Evolutionary conservation across 306 rosid species (phyloP), one percentile per base, ranked within the genome.

Genomic region (Leucaena leucocephala): DNA sequence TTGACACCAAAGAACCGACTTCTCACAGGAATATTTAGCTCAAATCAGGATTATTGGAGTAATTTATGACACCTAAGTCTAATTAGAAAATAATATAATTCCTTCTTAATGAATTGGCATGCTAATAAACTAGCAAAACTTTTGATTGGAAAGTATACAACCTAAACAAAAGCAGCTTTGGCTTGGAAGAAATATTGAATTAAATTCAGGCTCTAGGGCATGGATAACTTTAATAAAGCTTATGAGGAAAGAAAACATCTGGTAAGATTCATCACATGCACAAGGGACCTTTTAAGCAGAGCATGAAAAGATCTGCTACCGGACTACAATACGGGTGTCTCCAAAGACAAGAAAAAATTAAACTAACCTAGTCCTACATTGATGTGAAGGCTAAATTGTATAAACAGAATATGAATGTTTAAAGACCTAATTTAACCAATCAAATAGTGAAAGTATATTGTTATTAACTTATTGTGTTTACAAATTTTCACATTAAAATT

Each of bases 301-400:
- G 19, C 13, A 64, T 13, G 19, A 62, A 5, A 34, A 35, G 5
- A 34, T 62, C 68, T 34, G 42, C 42, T 34, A 62, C 6, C 6
- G 19, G 21, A 35, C 44, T 63, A 35, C 16, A 12, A 16, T 15
- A 63, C 68, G 6, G 39, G 11, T 9, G 12, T 22, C 17, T 33
- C 66, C 17, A 35, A 5, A 35, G 21, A n/a, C 68, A 36, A 15
- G 43, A 21, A 39, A 38, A 39, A 42, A 65, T 15, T 6, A 38
- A 65, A 39, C 27, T 39, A 65, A 39, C 27, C 45, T 65, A 38
- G 71, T n/a, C 71, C 48, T 65, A 39, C 46, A 36, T 65, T 38
- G 70, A 64, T 36, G 45, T 64, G 45, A 19, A n/a, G 17, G 52
- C 63, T 90, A 91, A 69, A 88, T 55, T 72, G 82, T 87, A 88